Evolutionary conservation across 306 rosid genomes (phyloP).

Genomic region (Oemleria cerasiformis): DNA sequence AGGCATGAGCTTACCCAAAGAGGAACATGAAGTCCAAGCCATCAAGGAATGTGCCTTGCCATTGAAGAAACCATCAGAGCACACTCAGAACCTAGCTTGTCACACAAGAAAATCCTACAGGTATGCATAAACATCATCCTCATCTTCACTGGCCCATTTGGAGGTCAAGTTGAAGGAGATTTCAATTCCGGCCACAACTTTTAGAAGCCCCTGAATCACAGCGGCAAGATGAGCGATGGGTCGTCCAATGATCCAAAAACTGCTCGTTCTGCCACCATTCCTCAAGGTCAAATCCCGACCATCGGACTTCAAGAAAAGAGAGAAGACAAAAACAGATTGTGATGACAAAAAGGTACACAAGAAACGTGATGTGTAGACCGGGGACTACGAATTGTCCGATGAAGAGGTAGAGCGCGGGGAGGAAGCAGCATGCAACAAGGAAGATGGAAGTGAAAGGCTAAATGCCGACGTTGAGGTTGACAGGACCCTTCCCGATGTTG

Average conservation of each 20-base stretch:
- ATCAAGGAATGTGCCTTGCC: too few relatives aligned
- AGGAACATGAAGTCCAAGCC: too few relatives aligned
- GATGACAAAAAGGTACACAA: constrained; percentile 48
- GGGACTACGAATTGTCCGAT: constrained; percentile 69
- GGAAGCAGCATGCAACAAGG: constrained; percentile 60
- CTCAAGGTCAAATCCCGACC: constrained; percentile 79
- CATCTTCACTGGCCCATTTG: constrained; percentile 59
- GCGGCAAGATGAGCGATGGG: constrained; percentile 83
- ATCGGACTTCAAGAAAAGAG: constrained; percentile 74
- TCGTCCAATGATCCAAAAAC: constrained; percentile 84
- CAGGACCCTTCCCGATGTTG: too few relatives aligned
- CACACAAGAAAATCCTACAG: too few relatives aligned
- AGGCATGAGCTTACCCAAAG: too few relatives aligned
- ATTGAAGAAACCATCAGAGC: too few relatives aligned
- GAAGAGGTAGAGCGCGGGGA: constrained; percentile 75
- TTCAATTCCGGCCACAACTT: constrained; percentile 67
- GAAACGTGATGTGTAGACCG: constrained; percentile 51
- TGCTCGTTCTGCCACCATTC: constrained; percentile 90
- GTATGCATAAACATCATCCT: constrained; percentile 56
- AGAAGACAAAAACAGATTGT: constrained; percentile 53
- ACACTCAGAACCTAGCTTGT: too few relatives aligned
- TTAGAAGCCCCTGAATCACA: constrained; percentile 68
- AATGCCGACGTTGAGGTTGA: constrained; percentile 71
- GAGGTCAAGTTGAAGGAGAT: constrained; percentile 69
- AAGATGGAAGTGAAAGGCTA: constrained; percentile 84